These are phyloP conservation scores for Exophiala sp. DNA, from an alignment of 2,329 filamentous ascomycete species.

Conservation along the genomic window DNA sequence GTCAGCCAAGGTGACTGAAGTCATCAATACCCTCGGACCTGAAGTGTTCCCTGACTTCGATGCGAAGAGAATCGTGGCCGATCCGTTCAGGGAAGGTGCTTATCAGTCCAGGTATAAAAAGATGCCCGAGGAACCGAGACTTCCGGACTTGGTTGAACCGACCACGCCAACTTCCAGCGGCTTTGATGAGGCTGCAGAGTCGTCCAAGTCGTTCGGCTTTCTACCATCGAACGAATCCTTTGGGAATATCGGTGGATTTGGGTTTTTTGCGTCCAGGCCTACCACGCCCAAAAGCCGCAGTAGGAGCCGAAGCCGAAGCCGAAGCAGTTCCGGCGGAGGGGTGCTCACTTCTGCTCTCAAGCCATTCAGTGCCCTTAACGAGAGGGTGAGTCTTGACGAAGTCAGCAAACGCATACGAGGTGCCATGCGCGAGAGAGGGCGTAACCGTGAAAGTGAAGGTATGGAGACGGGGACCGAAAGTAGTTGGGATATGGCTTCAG, in stretches of 20 bases:
- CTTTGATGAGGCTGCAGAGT: constrained; percentile 27
- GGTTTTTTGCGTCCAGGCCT: constrained; percentile 83
- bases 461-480: constrained; percentile 25
- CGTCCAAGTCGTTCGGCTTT: constrained; percentile 36
- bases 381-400: constrained; percentile 68
- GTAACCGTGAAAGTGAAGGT: constrained; percentile 39
- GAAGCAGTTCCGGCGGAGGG: constrained; percentile 62
- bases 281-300: constrained; percentile 72
- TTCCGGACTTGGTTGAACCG: constrained; percentile 33
- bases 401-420: constrained; percentile 77
- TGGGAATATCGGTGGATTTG: constrained; percentile 77
- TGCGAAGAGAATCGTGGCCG: constrained; percentile 60
- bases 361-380: constrained; percentile 57
- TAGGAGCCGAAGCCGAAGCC: constrained; percentile 62
- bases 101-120: constrained; percentile 28
- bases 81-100: constrained; percentile 42
- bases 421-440: constrained; percentile 74
- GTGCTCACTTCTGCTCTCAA: constrained; percentile 56
- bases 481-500: constrained; percentile 29
- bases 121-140: constrained; percentile 23
- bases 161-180: constrained; percentile 28
- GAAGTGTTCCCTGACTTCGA: constrained; percentile 98
- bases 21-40: constrained; percentile 91
- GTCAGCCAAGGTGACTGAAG: constrained; percentile 73
- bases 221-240: constrained; percentile 87